These are phyloP conservation scores for Scortechinia acanthostroma DNA, from an alignment of 2,329 filamentous ascomycete genomes.

Conservation along the genomic window DNA sequence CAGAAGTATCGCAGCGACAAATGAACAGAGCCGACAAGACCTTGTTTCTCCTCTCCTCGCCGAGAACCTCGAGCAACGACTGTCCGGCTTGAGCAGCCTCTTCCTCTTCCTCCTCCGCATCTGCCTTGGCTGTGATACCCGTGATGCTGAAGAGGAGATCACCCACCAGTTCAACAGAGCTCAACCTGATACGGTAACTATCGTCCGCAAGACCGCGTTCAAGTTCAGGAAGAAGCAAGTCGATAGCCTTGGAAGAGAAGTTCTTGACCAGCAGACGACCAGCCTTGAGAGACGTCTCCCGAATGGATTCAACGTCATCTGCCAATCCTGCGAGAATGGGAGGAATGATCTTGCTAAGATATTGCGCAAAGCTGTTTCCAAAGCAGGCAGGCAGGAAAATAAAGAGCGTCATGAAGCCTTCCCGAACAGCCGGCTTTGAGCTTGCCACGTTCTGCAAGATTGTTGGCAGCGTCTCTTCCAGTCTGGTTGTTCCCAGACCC, in stretches of 20 bases:
- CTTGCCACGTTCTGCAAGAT: slow-evolving; percentile 95
- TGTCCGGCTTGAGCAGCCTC: slow-evolving; percentile 78
- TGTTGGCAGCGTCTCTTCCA: slow-evolving; percentile 92
- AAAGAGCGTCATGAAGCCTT: slow-evolving; percentile 99
- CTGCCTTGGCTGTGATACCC: slow-evolving; percentile 75
- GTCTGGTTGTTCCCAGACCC: slow-evolving; percentile 79
- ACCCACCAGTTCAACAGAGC: slow-evolving; percentile 93
- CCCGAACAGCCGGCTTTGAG: slow-evolving; percentile 79
- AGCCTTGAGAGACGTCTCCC: slow-evolving; percentile 89
- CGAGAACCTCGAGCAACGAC: slow-evolving; percentile 88
- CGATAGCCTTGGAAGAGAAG: slow-evolving; percentile 89
- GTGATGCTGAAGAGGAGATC: slow-evolving; percentile 96
- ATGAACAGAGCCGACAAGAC: slow-evolving; percentile 96
- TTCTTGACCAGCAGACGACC: slow-evolving; percentile 95
- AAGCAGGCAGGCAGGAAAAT: slow-evolving; percentile 99
- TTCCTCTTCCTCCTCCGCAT: slow-evolving; percentile 74
- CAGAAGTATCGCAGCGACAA: slow-evolving; percentile 92
- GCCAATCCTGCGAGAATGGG: slow-evolving; percentile 89
- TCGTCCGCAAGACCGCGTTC: slow-evolving; percentile 96
- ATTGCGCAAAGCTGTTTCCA: slow-evolving; percentile 95
- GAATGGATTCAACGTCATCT: slow-evolving; percentile 91
- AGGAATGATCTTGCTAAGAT: slow-evolving; percentile 90
- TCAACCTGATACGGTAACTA: slow-evolving; percentile 93
- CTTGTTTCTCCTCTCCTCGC: slow-evolving; percentile 93
- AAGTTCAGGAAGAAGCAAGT: slow-evolving; percentile 85